phyloP scores from a whole-genome alignment of 805 yeast genomes.

The Helenozyma rhizophorensis region DNA sequence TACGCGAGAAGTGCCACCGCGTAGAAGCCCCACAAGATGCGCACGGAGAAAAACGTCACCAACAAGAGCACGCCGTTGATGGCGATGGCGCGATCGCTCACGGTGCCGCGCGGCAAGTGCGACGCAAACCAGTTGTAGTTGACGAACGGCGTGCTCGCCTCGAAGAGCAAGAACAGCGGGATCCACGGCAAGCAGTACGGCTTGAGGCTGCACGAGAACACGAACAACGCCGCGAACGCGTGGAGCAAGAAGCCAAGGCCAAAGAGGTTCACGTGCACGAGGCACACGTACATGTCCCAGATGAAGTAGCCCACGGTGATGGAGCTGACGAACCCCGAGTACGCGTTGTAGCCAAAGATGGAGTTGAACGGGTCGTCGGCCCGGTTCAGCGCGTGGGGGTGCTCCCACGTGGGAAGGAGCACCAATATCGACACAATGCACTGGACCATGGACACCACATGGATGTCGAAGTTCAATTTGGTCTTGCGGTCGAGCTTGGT shows the following conservation, averaged over 20 bases:
- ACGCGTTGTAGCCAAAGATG: constrained; percentile 68
- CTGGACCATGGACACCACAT: constrained; percentile 84
- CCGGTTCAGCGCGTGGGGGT: constrained; percentile 40
- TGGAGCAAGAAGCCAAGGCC: constrained; percentile 82
- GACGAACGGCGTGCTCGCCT: constrained; percentile 90
- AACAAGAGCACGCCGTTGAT: constrained; percentile 73
- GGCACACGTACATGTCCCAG: constrained; percentile 82
- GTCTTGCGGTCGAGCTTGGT: constrained; percentile 41
- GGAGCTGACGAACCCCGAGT: constrained; percentile 68
- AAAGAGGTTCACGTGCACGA: constrained; percentile 57
- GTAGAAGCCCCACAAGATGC: constrained; percentile 85
- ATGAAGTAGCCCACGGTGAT: constrained; percentile 80
- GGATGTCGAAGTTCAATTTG: constrained; percentile 80
- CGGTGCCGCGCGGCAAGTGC: constrained; percentile 64
- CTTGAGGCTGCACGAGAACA: constrained; percentile 55
- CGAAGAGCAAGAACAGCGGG: constrained; percentile 80
- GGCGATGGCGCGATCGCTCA: constrained; percentile 49
- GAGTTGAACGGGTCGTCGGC: constrained; percentile 37
- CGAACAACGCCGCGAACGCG: constrained; percentile 76
- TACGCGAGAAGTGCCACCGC: constrained; percentile 53
- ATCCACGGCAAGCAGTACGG: constrained; percentile 82
- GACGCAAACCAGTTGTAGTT: constrained; percentile 89
- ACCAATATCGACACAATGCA: constrained; percentile 58
- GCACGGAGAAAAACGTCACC: constrained; percentile 64
- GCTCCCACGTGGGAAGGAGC: constrained; percentile 63